Conservation (phyloP, 768 basidiomycete species). For the Trametes coccinea region DNA sequence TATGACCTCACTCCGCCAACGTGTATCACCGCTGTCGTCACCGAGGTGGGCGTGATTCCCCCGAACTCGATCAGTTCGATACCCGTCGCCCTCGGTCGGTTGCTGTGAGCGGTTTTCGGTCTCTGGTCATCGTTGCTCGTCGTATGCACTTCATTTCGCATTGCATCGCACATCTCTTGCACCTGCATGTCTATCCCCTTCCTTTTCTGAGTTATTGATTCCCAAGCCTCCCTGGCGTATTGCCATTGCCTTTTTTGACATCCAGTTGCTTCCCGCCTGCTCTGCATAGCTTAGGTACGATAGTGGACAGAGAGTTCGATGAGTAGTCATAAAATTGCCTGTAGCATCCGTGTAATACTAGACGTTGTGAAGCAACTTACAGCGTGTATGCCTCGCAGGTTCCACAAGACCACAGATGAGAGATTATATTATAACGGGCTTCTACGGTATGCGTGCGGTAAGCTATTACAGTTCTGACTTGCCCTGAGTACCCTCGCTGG, state of each 20-base stretch:
- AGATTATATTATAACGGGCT: neutral
- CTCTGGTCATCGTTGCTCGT: slow-evolving; percentile 8
- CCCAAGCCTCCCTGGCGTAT: neutral
- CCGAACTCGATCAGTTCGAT: slow-evolving; percentile 88
- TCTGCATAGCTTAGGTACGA: slow-evolving; percentile 15
- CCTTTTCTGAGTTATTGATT: slow-evolving; percentile 7
- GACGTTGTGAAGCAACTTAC: neutral
- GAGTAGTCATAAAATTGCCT: slow-evolving; percentile 11
- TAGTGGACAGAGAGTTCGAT: slow-evolving; percentile 17
- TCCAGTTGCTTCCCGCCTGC: neutral
- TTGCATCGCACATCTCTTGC: slow-evolving; percentile 18
- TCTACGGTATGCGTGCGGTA: neutral
- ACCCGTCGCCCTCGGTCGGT: slow-evolving; percentile 59
- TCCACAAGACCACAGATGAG: no score
- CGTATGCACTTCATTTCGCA: slow-evolving; percentile 7
- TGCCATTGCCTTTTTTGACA: neutral
- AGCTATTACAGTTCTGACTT: slow-evolving; percentile 22
- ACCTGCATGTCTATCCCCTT: slow-evolving; percentile 4
- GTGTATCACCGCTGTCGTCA: slow-evolving; percentile 93
- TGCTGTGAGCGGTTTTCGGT: slow-evolving; percentile 25
- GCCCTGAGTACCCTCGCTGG: slow-evolving; percentile 27
- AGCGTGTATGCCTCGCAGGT: no score
- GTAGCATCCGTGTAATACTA: slow-evolving; percentile 20
- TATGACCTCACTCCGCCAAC: slow-evolving; percentile 94
- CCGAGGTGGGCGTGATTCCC: slow-evolving; percentile 94